Evolutionary conservation across 768 basidiomycete species (phyloP).

Genomic region (Mycena venus): DNA sequence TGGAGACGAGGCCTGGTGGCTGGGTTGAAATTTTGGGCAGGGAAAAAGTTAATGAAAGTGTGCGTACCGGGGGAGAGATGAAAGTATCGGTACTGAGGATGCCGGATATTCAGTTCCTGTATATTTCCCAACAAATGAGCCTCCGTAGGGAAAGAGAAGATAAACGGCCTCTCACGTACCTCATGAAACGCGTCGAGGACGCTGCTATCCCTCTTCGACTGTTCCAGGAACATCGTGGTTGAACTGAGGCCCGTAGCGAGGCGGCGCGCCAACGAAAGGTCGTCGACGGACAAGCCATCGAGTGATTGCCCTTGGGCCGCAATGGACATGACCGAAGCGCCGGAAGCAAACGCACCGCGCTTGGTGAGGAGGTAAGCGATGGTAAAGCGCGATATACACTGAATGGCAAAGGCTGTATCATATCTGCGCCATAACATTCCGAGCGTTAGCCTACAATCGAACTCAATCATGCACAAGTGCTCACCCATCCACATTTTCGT

Average conservation of each 20-base stretch:
- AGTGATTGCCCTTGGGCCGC: neutral
- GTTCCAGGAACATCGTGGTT: constrained; percentile 8
- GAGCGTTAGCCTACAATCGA: neutral
- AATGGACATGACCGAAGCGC: constrained; percentile 9
- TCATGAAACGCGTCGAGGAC: constrained; percentile 10
- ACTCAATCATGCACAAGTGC: too few relatives aligned
- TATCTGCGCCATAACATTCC: neutral
- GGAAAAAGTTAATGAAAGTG: neutral
- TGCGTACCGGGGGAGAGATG: neutral
- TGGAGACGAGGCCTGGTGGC: constrained; percentile 4
- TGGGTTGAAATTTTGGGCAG: neutral
- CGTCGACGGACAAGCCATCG: neutral
- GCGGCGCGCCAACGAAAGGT: neutral
- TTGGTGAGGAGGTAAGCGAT: constrained; percentile 5
- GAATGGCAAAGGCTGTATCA: neutral
- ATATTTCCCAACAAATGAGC: neutral
- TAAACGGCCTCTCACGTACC: neutral
- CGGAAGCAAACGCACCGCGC: neutral
- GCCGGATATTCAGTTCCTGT: constrained; percentile 8
- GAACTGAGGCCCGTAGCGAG: neutral
- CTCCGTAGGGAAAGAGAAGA: too few relatives aligned
- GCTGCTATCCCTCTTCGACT: constrained; percentile 14
- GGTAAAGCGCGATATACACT: constrained; percentile 3
- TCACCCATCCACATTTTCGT: constrained; percentile 7
- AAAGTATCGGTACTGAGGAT: constrained; percentile 8